Conservation (phyloP, 805 yeast species). For the Teunomyces atbi region DNA sequence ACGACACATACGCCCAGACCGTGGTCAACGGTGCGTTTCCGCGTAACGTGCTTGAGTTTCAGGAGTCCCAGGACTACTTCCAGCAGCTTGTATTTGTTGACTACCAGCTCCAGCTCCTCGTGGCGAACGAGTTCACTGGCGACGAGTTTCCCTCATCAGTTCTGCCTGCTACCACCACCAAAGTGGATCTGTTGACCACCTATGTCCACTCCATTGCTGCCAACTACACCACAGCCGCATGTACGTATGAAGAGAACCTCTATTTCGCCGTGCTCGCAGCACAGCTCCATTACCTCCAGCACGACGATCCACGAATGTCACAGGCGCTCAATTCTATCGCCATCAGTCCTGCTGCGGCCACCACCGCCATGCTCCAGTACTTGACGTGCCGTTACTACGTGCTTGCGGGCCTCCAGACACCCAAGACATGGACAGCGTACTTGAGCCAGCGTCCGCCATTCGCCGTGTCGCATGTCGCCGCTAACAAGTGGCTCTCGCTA, state of each 20-base stretch:
- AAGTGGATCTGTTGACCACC: slow-evolving; percentile 24
- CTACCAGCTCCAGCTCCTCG: slow-evolving; percentile 33
- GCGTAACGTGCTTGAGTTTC: slow-evolving; percentile 27
- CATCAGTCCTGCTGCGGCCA: slow-evolving; percentile 4
- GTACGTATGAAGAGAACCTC: slow-evolving; percentile 28
- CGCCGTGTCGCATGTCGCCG: slow-evolving; percentile 31
- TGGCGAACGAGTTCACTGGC: slow-evolving; percentile 17
- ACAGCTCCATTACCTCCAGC: slow-evolving; percentile 32
- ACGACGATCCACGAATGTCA: slow-evolving; percentile 21
- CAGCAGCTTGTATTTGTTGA: slow-evolving; percentile 36
- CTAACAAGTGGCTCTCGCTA: slow-evolving; percentile 33
- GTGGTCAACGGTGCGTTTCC: slow-evolving; percentile 41
- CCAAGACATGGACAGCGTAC: neutral
- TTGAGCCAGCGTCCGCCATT: slow-evolving; percentile 10
- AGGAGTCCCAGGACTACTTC: slow-evolving; percentile 32
- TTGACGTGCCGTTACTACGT: slow-evolving; percentile 33
- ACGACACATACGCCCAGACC: slow-evolving; percentile 24
- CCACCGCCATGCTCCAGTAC: slow-evolving; percentile 22
- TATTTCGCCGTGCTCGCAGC: slow-evolving; percentile 33
- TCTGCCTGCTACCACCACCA: slow-evolving; percentile 11
- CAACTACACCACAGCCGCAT: slow-evolving; percentile 21
- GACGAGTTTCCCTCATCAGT: slow-evolving; percentile 18
- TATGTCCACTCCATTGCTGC: slow-evolving; percentile 26
- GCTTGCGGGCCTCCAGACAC: slow-evolving; percentile 20
- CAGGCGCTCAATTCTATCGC: slow-evolving; percentile 13